A percentile compares a stretch with the other conserved stretches of the same genome.
Conservation (phyloP, 345 rosid genomes). For the Lumnitzera littorea region DNA sequence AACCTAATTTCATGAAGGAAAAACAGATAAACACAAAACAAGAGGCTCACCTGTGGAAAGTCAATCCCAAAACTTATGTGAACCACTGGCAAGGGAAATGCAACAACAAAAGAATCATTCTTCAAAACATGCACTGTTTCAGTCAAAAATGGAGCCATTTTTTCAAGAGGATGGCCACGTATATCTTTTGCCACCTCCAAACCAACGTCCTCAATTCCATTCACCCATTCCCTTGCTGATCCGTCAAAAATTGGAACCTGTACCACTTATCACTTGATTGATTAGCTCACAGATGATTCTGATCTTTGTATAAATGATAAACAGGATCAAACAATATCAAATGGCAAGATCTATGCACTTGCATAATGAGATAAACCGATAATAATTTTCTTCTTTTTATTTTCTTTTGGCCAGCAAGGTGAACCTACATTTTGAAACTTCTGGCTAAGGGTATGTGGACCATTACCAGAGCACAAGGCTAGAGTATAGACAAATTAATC, state of each 20-base stretch:
- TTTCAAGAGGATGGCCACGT: constrained; percentile 36
- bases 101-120: constrained; percentile 62
- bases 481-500: too few species aligned
- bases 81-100: constrained; percentile 55
- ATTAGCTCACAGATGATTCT: too few species aligned
- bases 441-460: too few species aligned
- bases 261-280: not conserved
- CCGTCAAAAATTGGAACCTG: constrained; percentile 90
- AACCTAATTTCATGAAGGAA: not conserved
- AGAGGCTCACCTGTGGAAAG: constrained; percentile 51
- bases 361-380: too few species aligned
- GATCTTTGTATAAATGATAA: too few species aligned
- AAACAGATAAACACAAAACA: not conserved
- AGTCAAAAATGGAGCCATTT: constrained; percentile 51
- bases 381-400: too few species aligned
- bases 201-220: constrained; percentile 56
- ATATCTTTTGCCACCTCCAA: constrained; percentile 41
- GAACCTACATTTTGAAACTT: too few species aligned
- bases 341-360: too few species aligned
- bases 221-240: constrained; percentile 73
- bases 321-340: too few species aligned
- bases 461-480: too few species aligned
- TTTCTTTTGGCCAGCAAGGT: too few species aligned
- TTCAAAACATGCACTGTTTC: constrained; percentile 46
- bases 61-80: constrained; percentile 71